These are phyloP conservation scores for Nicotiana otophora DNA, from an alignment of 257 asterid species.

Conservation along the genomic window DNA sequence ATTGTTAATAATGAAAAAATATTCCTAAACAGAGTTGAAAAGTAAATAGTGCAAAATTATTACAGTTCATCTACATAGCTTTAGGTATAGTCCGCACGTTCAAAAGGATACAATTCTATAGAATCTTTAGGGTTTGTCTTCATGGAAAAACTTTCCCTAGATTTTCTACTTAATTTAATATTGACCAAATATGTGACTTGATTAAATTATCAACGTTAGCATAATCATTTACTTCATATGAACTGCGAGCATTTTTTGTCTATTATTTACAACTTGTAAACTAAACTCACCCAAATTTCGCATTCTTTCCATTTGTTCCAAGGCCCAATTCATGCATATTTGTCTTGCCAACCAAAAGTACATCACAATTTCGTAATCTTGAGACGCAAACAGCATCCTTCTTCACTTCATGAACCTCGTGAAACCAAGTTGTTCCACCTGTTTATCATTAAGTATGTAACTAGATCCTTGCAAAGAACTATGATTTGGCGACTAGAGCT, in stretches of 20 bases:
- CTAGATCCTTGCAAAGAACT: slow-evolving; percentile 1
- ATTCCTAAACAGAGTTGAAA: not conserved
- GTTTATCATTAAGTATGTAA: slow-evolving; percentile 24
- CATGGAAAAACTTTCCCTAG: not conserved
- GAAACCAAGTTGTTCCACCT: slow-evolving; percentile 88
- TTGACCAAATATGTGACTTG: not conserved
- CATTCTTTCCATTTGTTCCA: slow-evolving; percentile 91
- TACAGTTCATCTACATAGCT: not conserved
- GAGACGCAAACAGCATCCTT: slow-evolving; percentile 66
- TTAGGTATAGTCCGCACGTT: not conserved
- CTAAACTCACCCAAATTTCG: slow-evolving; percentile 69
- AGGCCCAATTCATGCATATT: slow-evolving; percentile 96
- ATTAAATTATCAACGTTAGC: not conserved
- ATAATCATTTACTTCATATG: not conserved
- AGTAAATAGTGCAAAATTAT: not conserved
- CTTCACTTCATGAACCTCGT: slow-evolving; percentile 61
- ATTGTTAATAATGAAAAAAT: not conserved
- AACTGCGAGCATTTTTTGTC: not conserved
- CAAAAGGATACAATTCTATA: not conserved
- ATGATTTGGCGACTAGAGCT: slow-evolving; percentile 2
- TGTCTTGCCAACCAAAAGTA: slow-evolving; percentile 86
- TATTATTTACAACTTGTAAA: not conserved
- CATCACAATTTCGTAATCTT: slow-evolving; percentile 81
- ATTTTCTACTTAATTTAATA: not conserved
- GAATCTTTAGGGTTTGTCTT: not conserved